phyloP scores from a whole-genome alignment of 2,329 filamentous ascomycete species.

The Aspergillus pseudoglaucus region DNA sequence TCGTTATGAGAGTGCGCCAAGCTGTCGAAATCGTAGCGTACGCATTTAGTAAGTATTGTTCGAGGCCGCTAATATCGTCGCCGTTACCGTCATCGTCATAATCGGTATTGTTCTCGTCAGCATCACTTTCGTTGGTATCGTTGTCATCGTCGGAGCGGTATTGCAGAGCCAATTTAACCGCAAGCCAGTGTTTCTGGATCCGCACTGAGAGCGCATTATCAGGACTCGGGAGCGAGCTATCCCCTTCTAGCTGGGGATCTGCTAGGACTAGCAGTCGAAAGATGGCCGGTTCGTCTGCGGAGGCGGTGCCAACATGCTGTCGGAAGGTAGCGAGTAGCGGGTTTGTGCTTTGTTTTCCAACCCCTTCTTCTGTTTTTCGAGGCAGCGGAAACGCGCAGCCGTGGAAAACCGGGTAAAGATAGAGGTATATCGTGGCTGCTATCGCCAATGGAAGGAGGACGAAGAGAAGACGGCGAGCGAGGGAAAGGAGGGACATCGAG shows the following conservation, averaged over 20 bases:
- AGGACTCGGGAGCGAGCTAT: constrained; percentile 65
- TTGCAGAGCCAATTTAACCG: constrained; percentile 10
- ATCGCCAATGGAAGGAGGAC: constrained; percentile 61
- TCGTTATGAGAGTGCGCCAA: constrained; percentile 43
- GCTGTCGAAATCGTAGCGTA: constrained; percentile 16
- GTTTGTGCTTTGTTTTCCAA: constrained; percentile 7
- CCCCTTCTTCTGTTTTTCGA: constrained; percentile 3
- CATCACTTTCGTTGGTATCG: neutral
- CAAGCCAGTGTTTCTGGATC: constrained; percentile 32
- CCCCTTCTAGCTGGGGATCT: constrained; percentile 90
- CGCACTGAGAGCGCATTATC: constrained; percentile 40
- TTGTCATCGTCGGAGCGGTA: neutral
- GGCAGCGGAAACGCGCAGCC: constrained; percentile 70
- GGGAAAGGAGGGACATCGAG: constrained; percentile 46
- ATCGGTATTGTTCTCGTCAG: neutral
- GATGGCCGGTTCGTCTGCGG: constrained; percentile 48
- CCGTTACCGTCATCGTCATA: neutral
- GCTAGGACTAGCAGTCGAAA: constrained; percentile 84
- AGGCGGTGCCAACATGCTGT: constrained; percentile 26
- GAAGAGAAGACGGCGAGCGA: constrained; percentile 42
- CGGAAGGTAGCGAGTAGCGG: constrained; percentile 30
- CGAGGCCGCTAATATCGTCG: neutral
- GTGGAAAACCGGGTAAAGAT: constrained; percentile 76
- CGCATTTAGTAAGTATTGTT: constrained; percentile 6
- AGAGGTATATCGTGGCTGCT: constrained; percentile 68